Percentiles rank a stretch among this genome's conserved stretches.
phyloP scores from a whole-genome alignment of 2,329 filamentous ascomycete genomes.

The Aschersonia sp. region DNA sequence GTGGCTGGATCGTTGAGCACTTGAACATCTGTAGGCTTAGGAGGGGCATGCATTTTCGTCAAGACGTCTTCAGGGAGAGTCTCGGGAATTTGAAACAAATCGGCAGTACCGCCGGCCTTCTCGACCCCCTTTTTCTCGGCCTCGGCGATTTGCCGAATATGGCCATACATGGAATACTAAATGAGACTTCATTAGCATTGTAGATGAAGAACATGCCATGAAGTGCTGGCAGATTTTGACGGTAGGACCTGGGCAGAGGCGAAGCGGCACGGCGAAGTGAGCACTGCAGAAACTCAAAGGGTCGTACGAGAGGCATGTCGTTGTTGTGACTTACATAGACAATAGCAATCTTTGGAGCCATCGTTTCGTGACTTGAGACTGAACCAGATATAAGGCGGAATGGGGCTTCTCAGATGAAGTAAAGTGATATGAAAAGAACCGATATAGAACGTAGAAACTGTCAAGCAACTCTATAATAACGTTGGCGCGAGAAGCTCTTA shows the following conservation, averaged over 20 bases:
- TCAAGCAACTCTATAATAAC: no score
- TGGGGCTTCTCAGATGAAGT: no score
- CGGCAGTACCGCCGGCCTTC: constrained; percentile 67
- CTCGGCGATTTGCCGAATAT: constrained; percentile 70
- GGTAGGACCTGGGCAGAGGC: no score
- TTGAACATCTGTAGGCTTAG: constrained; percentile 55
- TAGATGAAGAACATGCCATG: no score
- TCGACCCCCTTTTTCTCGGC: constrained; percentile 85
- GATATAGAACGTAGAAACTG: no score
- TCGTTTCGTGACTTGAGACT: constrained; percentile 24
- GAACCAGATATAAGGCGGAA: no score
- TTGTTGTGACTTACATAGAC: constrained; percentile 52
- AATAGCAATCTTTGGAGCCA: constrained; percentile 88
- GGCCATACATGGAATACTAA: constrained; percentile 89
- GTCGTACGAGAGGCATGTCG: no score
- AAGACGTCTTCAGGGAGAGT: constrained; percentile 77
- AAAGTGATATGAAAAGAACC: no score
- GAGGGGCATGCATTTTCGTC: constrained; percentile 76
- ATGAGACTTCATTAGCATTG: background rate
- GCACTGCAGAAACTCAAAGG: no score
- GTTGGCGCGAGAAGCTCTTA: no score
- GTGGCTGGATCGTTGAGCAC: constrained; percentile 40
- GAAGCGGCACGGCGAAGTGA: no score
- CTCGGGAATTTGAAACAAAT: constrained; percentile 79
- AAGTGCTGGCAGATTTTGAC: no score